These are phyloP conservation scores for Clausena lansium DNA, from an alignment of 345 rosid species.

Conservation along the genomic window DNA sequence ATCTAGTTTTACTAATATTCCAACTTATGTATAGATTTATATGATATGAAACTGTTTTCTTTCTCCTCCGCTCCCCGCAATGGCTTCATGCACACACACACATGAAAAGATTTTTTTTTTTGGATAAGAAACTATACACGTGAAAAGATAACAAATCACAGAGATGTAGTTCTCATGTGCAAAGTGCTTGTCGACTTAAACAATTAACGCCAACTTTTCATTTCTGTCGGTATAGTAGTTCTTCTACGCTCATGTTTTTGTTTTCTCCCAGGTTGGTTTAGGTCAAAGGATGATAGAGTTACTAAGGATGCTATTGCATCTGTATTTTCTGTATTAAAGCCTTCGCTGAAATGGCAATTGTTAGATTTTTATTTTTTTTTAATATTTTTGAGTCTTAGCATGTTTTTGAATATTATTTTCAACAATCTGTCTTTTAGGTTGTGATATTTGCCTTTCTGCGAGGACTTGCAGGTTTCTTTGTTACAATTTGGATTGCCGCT, in stretches of 20 bases:
- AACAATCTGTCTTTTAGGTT: neutral
- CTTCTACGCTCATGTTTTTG: neutral
- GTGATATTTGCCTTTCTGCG: slow-evolving; percentile 26
- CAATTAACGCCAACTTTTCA: neutral
- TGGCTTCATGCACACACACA: neutral
- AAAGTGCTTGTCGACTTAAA: neutral
- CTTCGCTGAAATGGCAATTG: neutral
- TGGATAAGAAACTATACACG: no score
- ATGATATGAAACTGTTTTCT: neutral
- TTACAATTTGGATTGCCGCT: slow-evolving; percentile 94
- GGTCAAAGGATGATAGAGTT: neutral
- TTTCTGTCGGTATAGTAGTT: neutral
- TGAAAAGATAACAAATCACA: neutral
- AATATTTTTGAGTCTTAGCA: neutral
- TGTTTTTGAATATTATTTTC: neutral
- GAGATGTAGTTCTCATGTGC: neutral
- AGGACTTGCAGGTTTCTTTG: slow-evolving; percentile 80
- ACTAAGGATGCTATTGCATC: neutral
- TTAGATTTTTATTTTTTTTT: neutral
- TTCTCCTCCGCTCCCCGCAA: neutral
- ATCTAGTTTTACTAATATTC: neutral
- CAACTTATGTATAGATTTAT: neutral
- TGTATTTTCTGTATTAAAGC: neutral
- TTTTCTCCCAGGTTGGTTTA: neutral
- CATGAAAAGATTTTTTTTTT: no score